A percentile compares a stretch with the other conserved stretches of the same genome.
These are phyloP conservation scores for Boletus edulis DNA, from an alignment of 768 basidiomycete genomes.

Conservation along the genomic window DNA sequence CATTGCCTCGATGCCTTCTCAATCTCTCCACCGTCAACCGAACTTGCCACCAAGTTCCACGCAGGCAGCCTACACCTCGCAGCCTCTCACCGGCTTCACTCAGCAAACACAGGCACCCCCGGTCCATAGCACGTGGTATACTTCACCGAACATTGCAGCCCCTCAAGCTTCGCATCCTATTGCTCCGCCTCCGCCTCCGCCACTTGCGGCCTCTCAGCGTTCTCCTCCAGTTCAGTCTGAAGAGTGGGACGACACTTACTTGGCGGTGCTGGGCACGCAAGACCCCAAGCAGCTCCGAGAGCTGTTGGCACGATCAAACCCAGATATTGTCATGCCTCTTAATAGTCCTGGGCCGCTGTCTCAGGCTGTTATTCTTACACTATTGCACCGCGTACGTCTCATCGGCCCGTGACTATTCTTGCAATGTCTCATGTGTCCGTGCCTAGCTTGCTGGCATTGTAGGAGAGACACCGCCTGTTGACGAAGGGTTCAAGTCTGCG, in stretches of 20 bases:
- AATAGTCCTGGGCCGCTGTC: conserved; percentile 69
- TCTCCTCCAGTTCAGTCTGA: conserved; percentile 59
- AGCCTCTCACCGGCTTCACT: conserved; percentile 32
- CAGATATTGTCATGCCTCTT: conserved; percentile 77
- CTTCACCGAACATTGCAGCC: conserved; percentile 59
- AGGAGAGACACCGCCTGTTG: conserved; percentile 71
- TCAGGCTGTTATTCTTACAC: conserved; percentile 80
- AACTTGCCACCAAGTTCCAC: conserved; percentile 35
- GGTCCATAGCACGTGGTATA: conserved; percentile 54
- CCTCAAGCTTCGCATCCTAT: conserved; percentile 82
- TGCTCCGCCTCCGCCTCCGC: conserved; percentile 55
- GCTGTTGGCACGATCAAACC: conserved; percentile 68
- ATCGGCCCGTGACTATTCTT: conserved; percentile 2
- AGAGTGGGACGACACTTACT: conserved; percentile 84
- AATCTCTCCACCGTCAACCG: conserved; percentile 35
- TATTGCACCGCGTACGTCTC: conserved; percentile 72
- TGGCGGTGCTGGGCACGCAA: conserved; percentile 73
- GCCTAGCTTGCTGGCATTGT: conserved; percentile 70
- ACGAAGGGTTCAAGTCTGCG: conserved; percentile 78
- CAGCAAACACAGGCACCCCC: conserved; percentile 32
- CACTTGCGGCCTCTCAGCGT: conserved; percentile 40
- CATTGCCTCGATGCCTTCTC: conserved; percentile 37
- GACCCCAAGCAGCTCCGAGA: conserved; percentile 73
- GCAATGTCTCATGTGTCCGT: background rate
- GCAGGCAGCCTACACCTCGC: conserved; percentile 31